Evolutionary conservation across 179 eudicot genomes (phyloP).

Genomic region (Pouteria campechiana): DNA sequence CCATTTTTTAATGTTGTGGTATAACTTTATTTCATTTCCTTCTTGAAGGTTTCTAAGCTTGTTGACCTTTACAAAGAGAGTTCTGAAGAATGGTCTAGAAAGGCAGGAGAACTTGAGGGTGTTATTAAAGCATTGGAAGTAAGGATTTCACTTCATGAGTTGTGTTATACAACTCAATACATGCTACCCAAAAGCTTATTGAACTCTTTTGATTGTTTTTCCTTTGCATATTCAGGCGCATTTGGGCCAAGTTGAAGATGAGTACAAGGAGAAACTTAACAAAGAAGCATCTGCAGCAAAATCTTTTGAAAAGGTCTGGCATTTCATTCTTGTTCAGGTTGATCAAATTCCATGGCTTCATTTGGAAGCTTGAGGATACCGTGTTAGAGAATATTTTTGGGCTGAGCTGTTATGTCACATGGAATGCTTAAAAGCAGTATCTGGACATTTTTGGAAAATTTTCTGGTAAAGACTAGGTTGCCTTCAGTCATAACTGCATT

Average conservation of each 20-base stretch:
- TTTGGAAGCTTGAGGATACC: too few relatives aligned
- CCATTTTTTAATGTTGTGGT: too few relatives aligned
- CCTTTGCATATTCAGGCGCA: slow-evolving; percentile 37
- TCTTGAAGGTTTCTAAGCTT: slow-evolving; percentile 59
- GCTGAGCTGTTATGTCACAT: too few relatives aligned
- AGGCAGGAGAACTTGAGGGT: slow-evolving; percentile 97
- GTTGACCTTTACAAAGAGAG: slow-evolving; percentile 91
- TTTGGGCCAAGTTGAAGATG: slow-evolving; percentile 69
- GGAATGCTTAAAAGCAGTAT: too few relatives aligned
- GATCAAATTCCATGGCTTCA: too few relatives aligned
- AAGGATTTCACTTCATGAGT: slow-evolving; percentile 7
- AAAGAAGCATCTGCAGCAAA: slow-evolving; percentile 52
- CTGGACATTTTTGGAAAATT: too few relatives aligned
- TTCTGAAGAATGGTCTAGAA: slow-evolving; percentile 94
- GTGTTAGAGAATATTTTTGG: too few relatives aligned
- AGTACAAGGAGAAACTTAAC: slow-evolving; percentile 75
- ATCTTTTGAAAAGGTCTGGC: slow-evolving; percentile 51
- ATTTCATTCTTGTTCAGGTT: too few relatives aligned
- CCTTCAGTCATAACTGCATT: too few relatives aligned
- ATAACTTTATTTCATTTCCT: too few relatives aligned
- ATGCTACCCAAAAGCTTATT: not conserved
- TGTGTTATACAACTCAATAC: not conserved
- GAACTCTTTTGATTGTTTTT: not conserved
- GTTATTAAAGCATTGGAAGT: slow-evolving; percentile 94
- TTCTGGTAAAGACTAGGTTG: too few relatives aligned